These are phyloP conservation scores for Malania oleifera DNA, from an alignment of 164 flowering plant species.

Conservation along the genomic window DNA sequence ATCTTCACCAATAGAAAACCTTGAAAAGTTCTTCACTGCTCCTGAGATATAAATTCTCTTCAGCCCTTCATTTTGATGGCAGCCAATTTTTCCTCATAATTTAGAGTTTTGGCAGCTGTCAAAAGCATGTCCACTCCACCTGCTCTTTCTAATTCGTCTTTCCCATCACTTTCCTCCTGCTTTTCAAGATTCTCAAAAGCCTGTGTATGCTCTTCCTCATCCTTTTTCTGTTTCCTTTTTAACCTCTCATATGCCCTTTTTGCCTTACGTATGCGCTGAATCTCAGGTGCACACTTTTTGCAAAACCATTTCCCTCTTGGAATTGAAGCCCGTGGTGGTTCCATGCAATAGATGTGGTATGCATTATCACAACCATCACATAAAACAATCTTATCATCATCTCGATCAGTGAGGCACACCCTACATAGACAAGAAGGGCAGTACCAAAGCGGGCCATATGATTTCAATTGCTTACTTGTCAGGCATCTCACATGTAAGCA, in stretches of 20 bases:
- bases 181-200: constrained; percentile 12
- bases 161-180: constrained; percentile 9
- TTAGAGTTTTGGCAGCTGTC: constrained; percentile 62
- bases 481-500: constrained; percentile 69
- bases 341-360: constrained; percentile 80
- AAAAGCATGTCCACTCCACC: constrained; percentile 66
- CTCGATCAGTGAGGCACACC: constrained; percentile 61
- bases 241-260: constrained; percentile 26
- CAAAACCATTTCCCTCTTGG: constrained; percentile 87
- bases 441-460: constrained; percentile 59
- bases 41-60: neutral
- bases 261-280: constrained; percentile 34
- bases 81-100: constrained; percentile 35
- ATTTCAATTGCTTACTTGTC: constrained; percentile 36
- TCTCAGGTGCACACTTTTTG: constrained; percentile 42
- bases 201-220: constrained; percentile 1
- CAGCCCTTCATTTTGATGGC: constrained; percentile 4
- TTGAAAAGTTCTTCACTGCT: neutral
- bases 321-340: constrained; percentile 46
- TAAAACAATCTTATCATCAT: constrained; percentile 68
- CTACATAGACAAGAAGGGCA: constrained; percentile 94
- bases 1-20: neutral
- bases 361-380: constrained; percentile 92
- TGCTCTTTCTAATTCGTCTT: constrained; percentile 18
- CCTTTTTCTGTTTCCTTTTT: constrained; percentile 8